Evolutionary conservation across 1,284 basidiomycete genomes (phyloP).

Genomic region (Rugosomyces carneus): DNA sequence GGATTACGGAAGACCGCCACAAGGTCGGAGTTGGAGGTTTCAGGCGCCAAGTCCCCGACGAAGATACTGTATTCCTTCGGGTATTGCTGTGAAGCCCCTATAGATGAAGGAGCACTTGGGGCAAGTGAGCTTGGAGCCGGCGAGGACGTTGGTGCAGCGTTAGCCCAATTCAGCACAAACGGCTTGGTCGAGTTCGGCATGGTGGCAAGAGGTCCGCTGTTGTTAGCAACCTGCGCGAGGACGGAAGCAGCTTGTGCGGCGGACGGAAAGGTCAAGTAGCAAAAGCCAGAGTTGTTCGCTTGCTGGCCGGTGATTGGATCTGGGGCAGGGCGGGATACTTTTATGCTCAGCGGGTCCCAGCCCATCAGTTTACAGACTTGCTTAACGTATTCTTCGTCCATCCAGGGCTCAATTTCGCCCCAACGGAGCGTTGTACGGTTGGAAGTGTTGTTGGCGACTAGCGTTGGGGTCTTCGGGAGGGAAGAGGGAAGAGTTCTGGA

Average conservation of each 20-base stretch:
- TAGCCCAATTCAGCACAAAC: slow-evolving; percentile 79
- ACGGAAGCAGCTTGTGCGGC: slow-evolving; percentile 66
- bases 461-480: slow-evolving; percentile 18
- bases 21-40: slow-evolving; percentile 85
- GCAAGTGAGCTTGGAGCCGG: slow-evolving; percentile 32
- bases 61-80: slow-evolving; percentile 87
- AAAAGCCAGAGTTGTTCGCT: slow-evolving; percentile 78
- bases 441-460: slow-evolving; percentile 22
- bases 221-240: slow-evolving; percentile 59
- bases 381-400: slow-evolving; percentile 86
- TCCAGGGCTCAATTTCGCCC: slow-evolving; percentile 83
- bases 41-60: slow-evolving; percentile 84
- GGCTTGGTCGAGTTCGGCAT: slow-evolving; percentile 79
- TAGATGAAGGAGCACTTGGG: slow-evolving; percentile 24
- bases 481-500: slow-evolving; percentile 25
- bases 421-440: slow-evolving; percentile 64
- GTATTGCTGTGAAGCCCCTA: slow-evolving; percentile 47
- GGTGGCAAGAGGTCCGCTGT: slow-evolving; percentile 40
- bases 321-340: slow-evolving; percentile 59
- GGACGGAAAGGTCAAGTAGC: slow-evolving; percentile 79
- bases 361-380: slow-evolving; percentile 75
- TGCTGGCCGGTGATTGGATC: slow-evolving; percentile 57
- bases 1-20: slow-evolving; percentile 86
- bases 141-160: slow-evolving; percentile 44
- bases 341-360: slow-evolving; percentile 69